phyloP scores from a whole-genome alignment of 202 grass and related monocot species.

The Alloteropsis angusta region DNA sequence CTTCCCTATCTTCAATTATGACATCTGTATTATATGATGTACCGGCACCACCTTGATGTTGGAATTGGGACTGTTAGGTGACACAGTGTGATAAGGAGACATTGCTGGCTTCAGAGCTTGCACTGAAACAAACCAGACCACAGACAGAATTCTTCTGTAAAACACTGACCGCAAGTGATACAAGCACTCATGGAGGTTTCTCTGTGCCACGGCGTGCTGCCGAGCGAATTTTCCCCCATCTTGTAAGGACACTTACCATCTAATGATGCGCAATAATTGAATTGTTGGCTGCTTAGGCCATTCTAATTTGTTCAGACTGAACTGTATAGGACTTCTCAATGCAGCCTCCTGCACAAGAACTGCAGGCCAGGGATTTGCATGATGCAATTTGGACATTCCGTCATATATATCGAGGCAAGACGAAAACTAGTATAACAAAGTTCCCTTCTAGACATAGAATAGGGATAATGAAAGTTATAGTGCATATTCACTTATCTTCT shows the following conservation, averaged over 20 bases:
- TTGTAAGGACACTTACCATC: no score
- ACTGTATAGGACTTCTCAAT: constrained; percentile 93
- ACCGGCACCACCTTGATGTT: constrained; percentile 4
- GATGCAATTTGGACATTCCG: constrained; percentile 88
- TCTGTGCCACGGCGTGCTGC: constrained; percentile 91
- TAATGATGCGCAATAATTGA: constrained; percentile 33
- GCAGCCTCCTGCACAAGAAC: constrained; percentile 89
- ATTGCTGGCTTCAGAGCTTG: constrained; percentile 83
- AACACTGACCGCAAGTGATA: constrained; percentile 95
- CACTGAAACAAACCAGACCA: constrained; percentile 69
- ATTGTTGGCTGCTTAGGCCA: no score
- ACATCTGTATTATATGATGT: constrained; percentile 9
- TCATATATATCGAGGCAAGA: constrained; percentile 87
- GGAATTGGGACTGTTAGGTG: constrained; percentile 28
- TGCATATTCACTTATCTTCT: neutral
- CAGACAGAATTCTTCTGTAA: constrained; percentile 97
- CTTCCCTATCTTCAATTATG: constrained; percentile 23
- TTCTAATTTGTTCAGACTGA: no score
- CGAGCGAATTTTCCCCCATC: constrained; percentile 87
- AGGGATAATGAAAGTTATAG: no score
- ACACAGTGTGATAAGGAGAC: constrained; percentile 85
- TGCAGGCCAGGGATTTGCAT: constrained; percentile 89
- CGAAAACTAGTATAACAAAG: no score
- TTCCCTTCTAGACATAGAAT: no score
- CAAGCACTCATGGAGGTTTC: constrained; percentile 96